Percentiles rank a stretch among this genome's conserved stretches.
Conservation (phyloP, 352 stramenopile genomes). For the Pythium vanterpoolii region DNA sequence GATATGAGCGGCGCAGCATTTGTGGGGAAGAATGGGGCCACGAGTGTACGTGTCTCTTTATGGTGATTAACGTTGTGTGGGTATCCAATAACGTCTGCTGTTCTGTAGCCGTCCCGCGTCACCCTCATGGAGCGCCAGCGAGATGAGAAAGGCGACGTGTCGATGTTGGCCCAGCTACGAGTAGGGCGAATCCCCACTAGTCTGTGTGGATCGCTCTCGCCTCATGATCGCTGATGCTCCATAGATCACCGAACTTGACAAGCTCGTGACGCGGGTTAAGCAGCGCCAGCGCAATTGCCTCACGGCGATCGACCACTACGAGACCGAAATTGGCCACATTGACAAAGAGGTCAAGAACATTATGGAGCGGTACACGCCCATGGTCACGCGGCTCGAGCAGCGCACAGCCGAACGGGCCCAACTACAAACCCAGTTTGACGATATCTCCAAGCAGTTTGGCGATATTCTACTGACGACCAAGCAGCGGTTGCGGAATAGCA, state of each 20-base stretch:
- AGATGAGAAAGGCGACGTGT: constrained; percentile 63
- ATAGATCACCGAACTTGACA: constrained; percentile 72
- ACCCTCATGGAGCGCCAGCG: constrained; percentile 73
- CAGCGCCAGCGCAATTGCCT: constrained; percentile 61
- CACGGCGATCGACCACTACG: constrained; percentile 43
- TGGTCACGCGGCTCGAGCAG: constrained; percentile 57
- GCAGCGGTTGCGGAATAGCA: constrained; percentile 42
- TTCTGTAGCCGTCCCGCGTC: constrained; percentile 37
- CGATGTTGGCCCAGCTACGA: constrained; percentile 68
- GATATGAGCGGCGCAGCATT: constrained; percentile 18
- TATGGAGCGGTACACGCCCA: constrained; percentile 58
- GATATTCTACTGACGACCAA: constrained; percentile 65
- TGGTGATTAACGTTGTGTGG: background rate
- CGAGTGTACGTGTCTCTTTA: constrained; percentile 26
- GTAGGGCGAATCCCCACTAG: constrained; percentile 30
- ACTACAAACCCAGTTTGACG: constrained; percentile 44
- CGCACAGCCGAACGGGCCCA: constrained; percentile 41
- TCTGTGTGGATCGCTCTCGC: too few species aligned
- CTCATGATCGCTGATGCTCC: too few species aligned
- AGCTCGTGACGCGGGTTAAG: constrained; percentile 63
- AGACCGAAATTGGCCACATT: constrained; percentile 56
- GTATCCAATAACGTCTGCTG: background rate
- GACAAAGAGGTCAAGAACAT: constrained; percentile 61
- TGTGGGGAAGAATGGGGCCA: constrained; percentile 34
- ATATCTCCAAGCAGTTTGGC: constrained; percentile 54